Base-by-base conservation (phyloP, 192 early-diverging fungal species). In the Dissophora ornata region DNA sequence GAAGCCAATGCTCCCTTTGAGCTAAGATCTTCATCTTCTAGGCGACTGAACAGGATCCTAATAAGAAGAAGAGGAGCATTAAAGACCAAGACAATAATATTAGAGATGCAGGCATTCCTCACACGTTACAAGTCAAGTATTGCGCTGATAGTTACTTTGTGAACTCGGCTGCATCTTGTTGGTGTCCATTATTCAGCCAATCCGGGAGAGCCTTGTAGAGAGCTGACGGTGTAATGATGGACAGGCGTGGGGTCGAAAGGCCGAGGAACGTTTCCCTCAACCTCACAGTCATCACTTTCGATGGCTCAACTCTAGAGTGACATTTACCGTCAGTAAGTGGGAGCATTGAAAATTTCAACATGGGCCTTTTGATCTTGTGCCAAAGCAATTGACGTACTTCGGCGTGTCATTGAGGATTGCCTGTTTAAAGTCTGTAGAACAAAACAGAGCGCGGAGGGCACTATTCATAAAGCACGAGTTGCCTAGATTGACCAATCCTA, bases 401-500 rank as follows among this genome's bases (percentile, higher is more conserved):
- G n/a, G 11, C 4, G 57, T 62, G 24, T 58, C 62, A 25, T 32
- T 46, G 33, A 75, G 19, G 18, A 75, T 33, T 0, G 63, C 56
- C 19, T 41, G 41, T 24, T 54, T 62, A 42, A 75, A 75, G 21
- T 75, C 63, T 10, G 30, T 8, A 1, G 71, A 67, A 32, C 71
- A 75, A n/a, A 64, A 75, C 3, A 75, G 33, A 22, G 85, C 91
- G 80, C 88, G 92, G 22, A 96, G 62, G 0, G 91, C 91, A 21
- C 89, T 89, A 71, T 95, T 96, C 85, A 96, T 88, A 68, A 94
- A 96, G 77, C 94, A 96, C 4, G 92, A 93, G 73, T 96, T 96
- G 26, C 94, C 93, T 62, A 92, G 69, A 59, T 96, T 96, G 60
- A 89, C 82, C 18, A 96, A 79, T 15, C 94, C 94, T 8, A 69